phyloP scores from a whole-genome alignment of 192 early-diverging fungal species.

The Coemansia sp. region DNA sequence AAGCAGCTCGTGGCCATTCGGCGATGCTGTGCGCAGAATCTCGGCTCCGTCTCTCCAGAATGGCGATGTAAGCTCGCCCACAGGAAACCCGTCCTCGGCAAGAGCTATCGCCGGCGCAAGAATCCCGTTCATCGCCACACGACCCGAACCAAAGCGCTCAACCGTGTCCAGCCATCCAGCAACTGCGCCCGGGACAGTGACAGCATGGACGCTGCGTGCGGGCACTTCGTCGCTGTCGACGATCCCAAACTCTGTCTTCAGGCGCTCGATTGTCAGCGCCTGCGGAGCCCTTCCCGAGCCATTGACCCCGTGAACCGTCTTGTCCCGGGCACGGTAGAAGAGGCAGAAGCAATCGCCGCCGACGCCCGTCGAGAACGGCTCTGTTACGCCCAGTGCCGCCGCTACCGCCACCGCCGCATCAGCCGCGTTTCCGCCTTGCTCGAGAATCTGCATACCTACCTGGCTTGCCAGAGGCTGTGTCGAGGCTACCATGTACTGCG shows the following conservation, averaged over 20 bases:
- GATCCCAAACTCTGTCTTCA: conserved; percentile 31
- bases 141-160: conserved; percentile 62
- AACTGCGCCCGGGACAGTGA: conserved; percentile 77
- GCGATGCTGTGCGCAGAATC: conserved; percentile 16
- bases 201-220: conserved; percentile 41
- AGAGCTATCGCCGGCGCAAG: conserved; percentile 68
- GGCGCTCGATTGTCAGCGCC: conserved; percentile 56
- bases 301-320: conserved; percentile 59
- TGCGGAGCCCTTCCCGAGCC: conserved; percentile 63
- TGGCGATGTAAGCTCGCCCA: conserved; percentile 55
- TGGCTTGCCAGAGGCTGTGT: conserved; percentile 73
- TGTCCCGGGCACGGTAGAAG: conserved; percentile 66
- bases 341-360: conserved; percentile 82
- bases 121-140: conserved; percentile 57
- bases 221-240: conserved; percentile 35
- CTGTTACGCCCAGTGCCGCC: conserved; percentile 68
- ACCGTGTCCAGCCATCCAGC: conserved; percentile 73
- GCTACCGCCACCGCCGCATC: conserved; percentile 72
- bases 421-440: conserved; percentile 74
- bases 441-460: conserved; percentile 63
- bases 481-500: conserved; percentile 62
- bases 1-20: conserved; percentile 52
- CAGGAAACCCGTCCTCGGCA: conserved; percentile 67
- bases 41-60: conserved; percentile 36
- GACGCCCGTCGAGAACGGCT: conserved; percentile 72